Conservation (phyloP, 148 eudicot genomes). For the Rhododendron ovatum region DNA sequence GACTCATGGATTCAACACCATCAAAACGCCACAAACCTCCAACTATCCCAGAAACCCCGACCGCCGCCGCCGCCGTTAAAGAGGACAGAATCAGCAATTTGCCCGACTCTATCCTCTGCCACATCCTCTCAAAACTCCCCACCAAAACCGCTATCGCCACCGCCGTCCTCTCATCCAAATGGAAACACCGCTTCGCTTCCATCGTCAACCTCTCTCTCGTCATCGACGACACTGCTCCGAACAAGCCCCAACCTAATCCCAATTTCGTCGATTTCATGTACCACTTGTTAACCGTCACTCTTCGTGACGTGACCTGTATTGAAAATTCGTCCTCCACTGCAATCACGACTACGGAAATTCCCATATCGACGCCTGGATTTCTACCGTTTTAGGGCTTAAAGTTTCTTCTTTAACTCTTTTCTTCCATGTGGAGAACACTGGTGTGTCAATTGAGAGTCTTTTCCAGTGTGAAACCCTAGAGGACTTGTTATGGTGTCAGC, state of each 20-base stretch:
- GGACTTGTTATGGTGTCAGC: neutral
- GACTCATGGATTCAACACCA: neutral
- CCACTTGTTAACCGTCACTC: neutral
- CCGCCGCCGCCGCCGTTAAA: neutral
- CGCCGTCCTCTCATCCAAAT: neutral
- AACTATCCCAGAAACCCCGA: neutral
- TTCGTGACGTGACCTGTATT: neutral
- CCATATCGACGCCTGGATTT: neutral
- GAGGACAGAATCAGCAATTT: conserved; percentile 2
- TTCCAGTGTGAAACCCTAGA: neutral
- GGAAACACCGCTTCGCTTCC: neutral
- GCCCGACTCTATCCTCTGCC: neutral
- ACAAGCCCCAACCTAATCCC: neutral
- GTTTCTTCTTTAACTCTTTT: neutral
- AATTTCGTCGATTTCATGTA: neutral
- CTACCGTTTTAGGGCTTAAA: neutral
- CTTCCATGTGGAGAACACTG: neutral
- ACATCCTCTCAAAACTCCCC: neutral
- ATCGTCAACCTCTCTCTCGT: neutral
- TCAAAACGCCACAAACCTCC: neutral
- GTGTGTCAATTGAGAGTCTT: neutral
- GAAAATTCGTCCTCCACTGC: neutral
- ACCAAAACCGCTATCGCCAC: neutral
- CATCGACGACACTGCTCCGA: neutral
- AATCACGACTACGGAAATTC: neutral